Conservation (phyloP, 768 basidiomycete genomes). For the Pholiota microspora region DNA sequence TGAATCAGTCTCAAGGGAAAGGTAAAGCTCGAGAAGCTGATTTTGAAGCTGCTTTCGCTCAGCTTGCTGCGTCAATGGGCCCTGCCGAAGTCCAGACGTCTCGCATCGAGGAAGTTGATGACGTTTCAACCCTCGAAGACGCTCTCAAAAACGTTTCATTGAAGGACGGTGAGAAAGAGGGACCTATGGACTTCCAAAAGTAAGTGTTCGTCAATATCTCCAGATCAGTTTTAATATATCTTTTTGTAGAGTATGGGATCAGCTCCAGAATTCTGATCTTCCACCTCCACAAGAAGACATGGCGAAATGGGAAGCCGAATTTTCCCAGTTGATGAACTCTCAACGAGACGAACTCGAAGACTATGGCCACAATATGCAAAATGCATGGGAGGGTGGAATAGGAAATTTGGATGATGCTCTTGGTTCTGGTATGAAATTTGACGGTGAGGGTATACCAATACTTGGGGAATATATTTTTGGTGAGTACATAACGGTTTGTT, state of each 20-base stretch:
- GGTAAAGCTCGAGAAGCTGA: slow-evolving; percentile 77
- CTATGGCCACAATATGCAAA: slow-evolving; percentile 59
- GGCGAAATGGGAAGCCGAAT: slow-evolving; percentile 81
- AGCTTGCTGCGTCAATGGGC: slow-evolving; percentile 31
- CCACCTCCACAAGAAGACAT: slow-evolving; percentile 62
- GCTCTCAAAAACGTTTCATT: slow-evolving; percentile 34
- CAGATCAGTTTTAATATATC: background rate
- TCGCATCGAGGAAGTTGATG: slow-evolving; percentile 54
- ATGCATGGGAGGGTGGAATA: slow-evolving; percentile 59
- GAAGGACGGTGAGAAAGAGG: slow-evolving; percentile 26
- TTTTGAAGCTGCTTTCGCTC: slow-evolving; percentile 84
- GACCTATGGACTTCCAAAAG: slow-evolving; percentile 49
- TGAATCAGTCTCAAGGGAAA: slow-evolving; percentile 56
- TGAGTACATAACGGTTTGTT: slow-evolving; percentile 31
- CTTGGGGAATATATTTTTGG: slow-evolving; percentile 76
- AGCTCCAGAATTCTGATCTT: slow-evolving; percentile 54
- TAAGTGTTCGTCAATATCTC: slow-evolving; percentile 27
- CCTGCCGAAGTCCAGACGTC: slow-evolving; percentile 43
- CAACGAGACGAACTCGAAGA: slow-evolving; percentile 69
- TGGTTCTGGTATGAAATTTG: slow-evolving; percentile 45
- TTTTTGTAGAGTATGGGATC: slow-evolving; percentile 55
- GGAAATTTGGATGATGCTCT: slow-evolving; percentile 39
- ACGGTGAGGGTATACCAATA: slow-evolving; percentile 75
- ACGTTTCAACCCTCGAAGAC: slow-evolving; percentile 38
- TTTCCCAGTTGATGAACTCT: slow-evolving; percentile 72